A percentile compares a stretch with the other conserved stretches of the same genome.
Conservation (phyloP, 139 green algal species). For the Tetraselmis chui region DNA sequence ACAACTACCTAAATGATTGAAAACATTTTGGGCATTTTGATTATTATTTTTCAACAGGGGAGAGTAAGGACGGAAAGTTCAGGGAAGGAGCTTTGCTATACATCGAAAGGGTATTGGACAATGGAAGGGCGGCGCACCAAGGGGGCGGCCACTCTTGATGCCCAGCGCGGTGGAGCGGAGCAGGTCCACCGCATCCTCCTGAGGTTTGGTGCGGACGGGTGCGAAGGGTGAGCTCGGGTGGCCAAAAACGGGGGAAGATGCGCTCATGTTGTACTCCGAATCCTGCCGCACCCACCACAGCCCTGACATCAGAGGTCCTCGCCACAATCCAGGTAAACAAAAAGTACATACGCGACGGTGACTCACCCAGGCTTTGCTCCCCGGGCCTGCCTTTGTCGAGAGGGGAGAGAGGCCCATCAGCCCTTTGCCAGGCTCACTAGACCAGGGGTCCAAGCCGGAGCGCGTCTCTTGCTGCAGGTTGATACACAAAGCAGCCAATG, state of each 20-base stretch:
- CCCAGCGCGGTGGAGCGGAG: neutral
- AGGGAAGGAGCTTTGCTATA: no score
- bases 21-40: no score
- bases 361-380: neutral
- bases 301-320: no score
- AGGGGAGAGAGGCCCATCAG: neutral
- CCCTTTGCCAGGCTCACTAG: neutral
- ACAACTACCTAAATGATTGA: no score
- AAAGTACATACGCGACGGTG: no score
- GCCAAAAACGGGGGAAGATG: neutral
- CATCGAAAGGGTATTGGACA: no score
- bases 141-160: neutral
- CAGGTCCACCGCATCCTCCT: neutral
- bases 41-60: no score
- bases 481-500: no score
- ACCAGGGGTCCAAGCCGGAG: neutral
- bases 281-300: neutral
- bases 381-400: no score
- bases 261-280: neutral
- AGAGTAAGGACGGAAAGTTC: no score
- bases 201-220: neutral
- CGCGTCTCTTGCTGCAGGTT: neutral
- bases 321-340: no score
- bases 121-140: neutral
- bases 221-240: slow-evolving; percentile 1